Conservation (phyloP, 2,329 filamentous ascomycete species). For the Verticillium zaregamsianum region DNA sequence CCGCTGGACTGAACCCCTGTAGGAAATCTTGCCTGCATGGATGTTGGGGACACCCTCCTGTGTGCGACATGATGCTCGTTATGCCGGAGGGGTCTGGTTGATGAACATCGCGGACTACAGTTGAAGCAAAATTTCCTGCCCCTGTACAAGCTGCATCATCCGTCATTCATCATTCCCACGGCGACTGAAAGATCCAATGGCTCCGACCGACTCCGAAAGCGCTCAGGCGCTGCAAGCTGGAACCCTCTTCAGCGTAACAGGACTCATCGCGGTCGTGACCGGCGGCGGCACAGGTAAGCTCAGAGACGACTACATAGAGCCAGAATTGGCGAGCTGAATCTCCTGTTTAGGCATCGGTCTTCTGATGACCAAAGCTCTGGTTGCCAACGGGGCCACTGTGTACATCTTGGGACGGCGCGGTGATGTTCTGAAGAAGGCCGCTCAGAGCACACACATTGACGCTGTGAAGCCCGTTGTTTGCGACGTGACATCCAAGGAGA, state of each 20-base stretch:
- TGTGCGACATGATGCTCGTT: not conserved
- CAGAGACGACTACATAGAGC: not conserved
- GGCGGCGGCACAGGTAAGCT: conserved; percentile 52
- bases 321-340: not conserved
- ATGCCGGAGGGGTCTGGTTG: not conserved
- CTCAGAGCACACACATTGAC: conserved; percentile 28
- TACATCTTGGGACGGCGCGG: conserved; percentile 34
- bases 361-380: conserved; percentile 44
- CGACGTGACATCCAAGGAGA: conserved; percentile 37
- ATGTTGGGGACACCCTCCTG: not conserved
- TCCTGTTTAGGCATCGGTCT: conserved; percentile 44
- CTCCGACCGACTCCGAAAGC: not conserved
- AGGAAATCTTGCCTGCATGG: not conserved
- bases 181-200: not conserved
- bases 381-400: conserved; percentile 22
- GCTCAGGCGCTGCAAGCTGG: not conserved
- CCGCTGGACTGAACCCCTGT: not conserved
- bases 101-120: not conserved
- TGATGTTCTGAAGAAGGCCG: conserved; percentile 36
- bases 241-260: conserved; percentile 48
- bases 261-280: conserved; percentile 55
- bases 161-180: not conserved
- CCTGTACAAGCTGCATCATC: not conserved
- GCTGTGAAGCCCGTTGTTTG: conserved; percentile 27
- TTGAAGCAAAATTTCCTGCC: not conserved